These are phyloP conservation scores for Arabidopsis lyrata DNA, from an alignment of 441 rosid species.

Conservation along the genomic window DNA sequence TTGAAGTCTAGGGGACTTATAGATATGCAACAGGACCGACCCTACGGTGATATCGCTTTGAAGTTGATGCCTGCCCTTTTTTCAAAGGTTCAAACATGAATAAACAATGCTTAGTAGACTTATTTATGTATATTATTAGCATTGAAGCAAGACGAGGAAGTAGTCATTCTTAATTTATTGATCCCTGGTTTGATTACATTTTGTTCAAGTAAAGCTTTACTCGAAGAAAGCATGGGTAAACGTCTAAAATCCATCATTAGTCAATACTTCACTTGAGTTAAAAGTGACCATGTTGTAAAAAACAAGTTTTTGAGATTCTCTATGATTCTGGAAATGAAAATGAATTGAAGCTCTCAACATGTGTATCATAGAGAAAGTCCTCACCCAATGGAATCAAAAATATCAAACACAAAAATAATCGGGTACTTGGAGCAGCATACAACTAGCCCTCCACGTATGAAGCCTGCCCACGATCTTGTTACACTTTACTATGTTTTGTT, in stretches of 20 bases:
- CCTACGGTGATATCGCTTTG: slow-evolving; percentile 71
- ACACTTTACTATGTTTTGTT: too few relatives aligned
- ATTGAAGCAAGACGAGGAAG: not conserved
- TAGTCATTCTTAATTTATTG: not conserved
- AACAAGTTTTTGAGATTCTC: not conserved
- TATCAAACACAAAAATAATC: too few relatives aligned
- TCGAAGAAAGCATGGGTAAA: not conserved
- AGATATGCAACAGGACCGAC: slow-evolving; percentile 67
- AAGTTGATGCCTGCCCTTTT: slow-evolving; percentile 53
- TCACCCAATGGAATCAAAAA: too few relatives aligned
- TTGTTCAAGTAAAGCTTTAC: not conserved
- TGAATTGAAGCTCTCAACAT: too few relatives aligned
- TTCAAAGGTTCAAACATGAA: slow-evolving; percentile 45
- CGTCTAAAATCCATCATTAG: not conserved
- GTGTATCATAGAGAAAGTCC: too few relatives aligned
- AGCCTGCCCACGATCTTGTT: too few relatives aligned
- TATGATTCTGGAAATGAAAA: not conserved
- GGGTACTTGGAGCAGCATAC: too few relatives aligned
- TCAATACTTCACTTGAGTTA: not conserved
- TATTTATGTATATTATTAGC: slow-evolving; percentile 5
- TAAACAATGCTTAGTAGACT: not conserved
- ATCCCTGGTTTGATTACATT: not conserved
- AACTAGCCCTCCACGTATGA: too few relatives aligned
- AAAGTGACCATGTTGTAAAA: not conserved
- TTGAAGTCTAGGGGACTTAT: slow-evolving; percentile 74